Conservation (phyloP, 352 stramenopile genomes). For the Thalassiosira mediterranea region DNA sequence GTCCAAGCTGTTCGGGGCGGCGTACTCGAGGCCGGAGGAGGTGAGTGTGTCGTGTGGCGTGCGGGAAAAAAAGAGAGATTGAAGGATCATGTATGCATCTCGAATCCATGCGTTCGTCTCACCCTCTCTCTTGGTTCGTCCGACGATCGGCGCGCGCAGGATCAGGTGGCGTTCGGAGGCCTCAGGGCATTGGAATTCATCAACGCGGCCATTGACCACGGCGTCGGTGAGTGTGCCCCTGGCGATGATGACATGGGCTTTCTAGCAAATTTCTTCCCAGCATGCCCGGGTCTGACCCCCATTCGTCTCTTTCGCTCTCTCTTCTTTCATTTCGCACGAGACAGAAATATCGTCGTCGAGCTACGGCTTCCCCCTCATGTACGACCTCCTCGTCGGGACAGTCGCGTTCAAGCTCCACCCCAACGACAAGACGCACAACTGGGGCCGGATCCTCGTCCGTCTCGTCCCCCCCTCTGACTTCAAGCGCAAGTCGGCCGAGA, state of each 20-base stretch:
- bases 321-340: too few relatives aligned
- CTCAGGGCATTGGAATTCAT: conserved; percentile 83
- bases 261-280: too few relatives aligned
- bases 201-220: conserved; percentile 78
- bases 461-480: conserved; percentile 83
- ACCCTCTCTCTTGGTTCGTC: conserved; percentile 64
- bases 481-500: conserved; percentile 81
- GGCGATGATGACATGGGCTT: too few relatives aligned
- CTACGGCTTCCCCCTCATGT: conserved; percentile 88
- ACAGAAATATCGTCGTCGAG: conserved; percentile 81
- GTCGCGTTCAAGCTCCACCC: conserved; percentile 86
- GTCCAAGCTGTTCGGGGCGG: conserved; percentile 85
- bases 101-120: conserved; percentile 3
- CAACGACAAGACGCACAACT: conserved; percentile 86
- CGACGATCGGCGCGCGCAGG: conserved; percentile 83
- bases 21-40: conserved; percentile 83
- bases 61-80: too few relatives aligned
- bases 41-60: too few relatives aligned
- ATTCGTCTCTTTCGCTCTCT: too few relatives aligned
- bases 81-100: conserved; percentile 10
- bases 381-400: conserved; percentile 87
- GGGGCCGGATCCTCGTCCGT: conserved; percentile 83
- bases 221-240: too few relatives aligned
- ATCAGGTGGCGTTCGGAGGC: conserved; percentile 84
- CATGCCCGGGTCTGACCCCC: too few relatives aligned